A percentile compares a stretch with the other conserved stretches of the same genome.
These are phyloP conservation scores for Pseudonitzschia multiseries DNA, from an alignment of 108 stramenopile species.

Conservation along the genomic window DNA sequence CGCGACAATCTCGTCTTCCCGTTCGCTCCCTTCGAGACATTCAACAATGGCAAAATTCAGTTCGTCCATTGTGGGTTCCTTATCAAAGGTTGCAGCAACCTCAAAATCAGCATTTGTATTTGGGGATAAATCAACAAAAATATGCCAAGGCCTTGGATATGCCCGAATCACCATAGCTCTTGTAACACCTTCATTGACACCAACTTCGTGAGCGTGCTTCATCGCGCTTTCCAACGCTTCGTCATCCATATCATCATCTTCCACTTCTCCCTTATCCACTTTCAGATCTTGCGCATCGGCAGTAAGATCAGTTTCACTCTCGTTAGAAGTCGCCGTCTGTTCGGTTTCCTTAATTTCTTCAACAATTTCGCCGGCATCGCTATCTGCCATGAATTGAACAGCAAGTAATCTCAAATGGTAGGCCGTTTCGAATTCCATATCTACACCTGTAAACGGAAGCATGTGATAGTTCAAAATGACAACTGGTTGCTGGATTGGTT, in stretches of 20 bases:
- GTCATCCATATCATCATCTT: slow-evolving; percentile 35
- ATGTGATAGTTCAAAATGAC: slow-evolving; percentile 89
- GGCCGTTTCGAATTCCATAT: slow-evolving; percentile 64
- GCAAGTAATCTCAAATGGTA: slow-evolving; percentile 84
- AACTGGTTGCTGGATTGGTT: slow-evolving; percentile 60
- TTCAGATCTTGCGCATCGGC: slow-evolving; percentile 15
- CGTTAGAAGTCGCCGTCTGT: slow-evolving; percentile 18
- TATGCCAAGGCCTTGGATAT: slow-evolving; percentile 90
- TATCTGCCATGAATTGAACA: slow-evolving; percentile 85
- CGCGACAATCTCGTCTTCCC: slow-evolving; percentile 85
- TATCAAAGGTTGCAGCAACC: slow-evolving; percentile 86
- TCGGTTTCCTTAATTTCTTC: slow-evolving; percentile 22
- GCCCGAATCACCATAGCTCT: slow-evolving; percentile 89
- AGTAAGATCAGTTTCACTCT: slow-evolving; percentile 1
- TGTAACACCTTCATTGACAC: slow-evolving; percentile 76
- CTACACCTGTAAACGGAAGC: slow-evolving; percentile 64
- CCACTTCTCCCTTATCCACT: slow-evolving; percentile 10
- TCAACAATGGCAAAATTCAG: slow-evolving; percentile 83
- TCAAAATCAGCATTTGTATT: slow-evolving; percentile 87
- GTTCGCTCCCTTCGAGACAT: slow-evolving; percentile 87
- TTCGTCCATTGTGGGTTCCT: slow-evolving; percentile 76
- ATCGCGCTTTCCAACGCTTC: slow-evolving; percentile 78
- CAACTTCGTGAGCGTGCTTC: slow-evolving; percentile 77
- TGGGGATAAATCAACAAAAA: slow-evolving; percentile 87
- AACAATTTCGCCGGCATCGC: slow-evolving; percentile 42